phyloP scores from a whole-genome alignment of 106 monocot species.

The Allium fistulosum region DNA sequence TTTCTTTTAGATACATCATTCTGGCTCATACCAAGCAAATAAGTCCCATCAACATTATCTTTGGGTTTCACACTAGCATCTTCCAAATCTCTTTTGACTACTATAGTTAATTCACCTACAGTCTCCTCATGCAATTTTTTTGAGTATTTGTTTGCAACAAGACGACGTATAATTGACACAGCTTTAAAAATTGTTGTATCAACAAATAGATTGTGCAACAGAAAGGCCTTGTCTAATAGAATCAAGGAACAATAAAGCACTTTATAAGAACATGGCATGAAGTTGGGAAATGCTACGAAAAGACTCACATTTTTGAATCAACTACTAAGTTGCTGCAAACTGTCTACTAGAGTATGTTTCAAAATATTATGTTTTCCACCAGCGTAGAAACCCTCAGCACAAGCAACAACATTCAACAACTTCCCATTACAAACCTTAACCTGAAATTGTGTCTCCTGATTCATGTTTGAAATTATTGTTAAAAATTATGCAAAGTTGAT shows the following conservation, averaged over 20 bases:
- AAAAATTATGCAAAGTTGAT: too few species aligned
- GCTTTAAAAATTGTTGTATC: slow-evolving; percentile 72
- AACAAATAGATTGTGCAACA: slow-evolving; percentile 72
- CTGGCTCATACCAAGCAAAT: slow-evolving; percentile 19
- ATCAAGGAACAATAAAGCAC: too few species aligned
- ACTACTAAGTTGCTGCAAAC: too few species aligned
- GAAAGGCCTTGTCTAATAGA: slow-evolving; percentile 67
- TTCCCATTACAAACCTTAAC: slow-evolving; percentile 97
- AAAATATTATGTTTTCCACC: too few species aligned
- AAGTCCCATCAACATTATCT: slow-evolving; percentile 56
- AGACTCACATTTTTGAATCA: too few species aligned
- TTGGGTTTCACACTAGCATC: slow-evolving; percentile 55
- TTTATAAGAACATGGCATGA: too few species aligned
- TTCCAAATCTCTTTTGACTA: slow-evolving; percentile 43
- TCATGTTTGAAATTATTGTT: too few species aligned
- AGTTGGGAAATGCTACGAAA: too few species aligned
- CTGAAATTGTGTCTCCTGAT: too few species aligned
- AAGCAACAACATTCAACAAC: too few species aligned
- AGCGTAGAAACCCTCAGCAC: too few species aligned
- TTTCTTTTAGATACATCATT: slow-evolving; percentile 57
- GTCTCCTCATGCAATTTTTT: slow-evolving; percentile 41
- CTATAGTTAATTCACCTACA: slow-evolving; percentile 57
- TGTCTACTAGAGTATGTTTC: too few species aligned
- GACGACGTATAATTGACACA: slow-evolving; percentile 31
- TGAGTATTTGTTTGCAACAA: slow-evolving; percentile 18